Evolutionary conservation across 495 filamentous ascomycete genomes (phyloP), one percentile per base, ranked within the genome.

Genomic region (Penicillium alfredii): DNA sequence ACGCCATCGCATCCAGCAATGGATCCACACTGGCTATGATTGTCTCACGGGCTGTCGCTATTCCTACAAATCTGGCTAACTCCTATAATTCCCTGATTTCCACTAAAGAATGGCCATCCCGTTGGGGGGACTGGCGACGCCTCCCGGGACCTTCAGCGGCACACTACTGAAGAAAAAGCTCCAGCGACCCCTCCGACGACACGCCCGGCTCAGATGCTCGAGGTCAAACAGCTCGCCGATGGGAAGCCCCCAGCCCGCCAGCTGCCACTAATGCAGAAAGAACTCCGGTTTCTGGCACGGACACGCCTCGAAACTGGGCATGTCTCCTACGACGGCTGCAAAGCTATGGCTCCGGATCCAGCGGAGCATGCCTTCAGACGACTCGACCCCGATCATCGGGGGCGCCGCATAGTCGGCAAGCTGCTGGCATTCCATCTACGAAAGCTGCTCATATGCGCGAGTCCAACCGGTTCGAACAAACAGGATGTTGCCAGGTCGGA

Each of bases 221-320:
- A 78, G 43, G 56, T 79, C 71, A 55, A 76, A 78, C 43, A 77
- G 47, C 58, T 80, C 76, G 1, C 75, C 75, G 46, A 80, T 74
- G 3, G 75, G 75, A 40, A 68, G 39, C 3, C 76, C 76, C 73
- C 72, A 81, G 6, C 69, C 69, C 3, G 59, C 67, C 16, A 79
- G 47, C 18, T 73, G 44, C 66, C 65, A 74, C 44, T 78, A 62
- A 52, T 78, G 74, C 34, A 79, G 40, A 8, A 45, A 55, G 8
- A 51, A 44, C 10, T 50, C 47, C 20, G 46, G 20, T 26, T 49
- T 45, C 16, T 52, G 40, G 14, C 50, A 54, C 4, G 68, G 68
- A 26, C 42, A 52, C 13, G 45, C 48, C 40, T 78, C 74, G 41
- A 71, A 74, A 17, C 49, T 59, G n/a, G 64, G 59, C 33, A 44